Percentiles rank a stretch among this genome's conserved stretches.
Conservation (phyloP, 2,329 filamentous ascomycete genomes). For the Trichoderma sp. region DNA sequence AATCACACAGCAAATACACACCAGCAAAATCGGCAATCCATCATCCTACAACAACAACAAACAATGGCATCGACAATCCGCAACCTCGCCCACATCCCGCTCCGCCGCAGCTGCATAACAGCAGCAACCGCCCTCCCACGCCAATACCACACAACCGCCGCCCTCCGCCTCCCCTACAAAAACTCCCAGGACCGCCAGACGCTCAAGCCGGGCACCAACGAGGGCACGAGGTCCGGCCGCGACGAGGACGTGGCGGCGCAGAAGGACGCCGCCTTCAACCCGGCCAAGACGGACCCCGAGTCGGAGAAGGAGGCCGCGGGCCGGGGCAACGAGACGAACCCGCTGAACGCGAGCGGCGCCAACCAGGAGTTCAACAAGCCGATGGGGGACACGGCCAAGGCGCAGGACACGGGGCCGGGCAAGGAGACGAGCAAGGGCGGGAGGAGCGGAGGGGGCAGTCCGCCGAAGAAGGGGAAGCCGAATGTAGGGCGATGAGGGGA, state of each 20-base stretch:
- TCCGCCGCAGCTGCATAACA: slow-evolving; percentile 3
- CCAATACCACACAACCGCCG: slow-evolving; percentile 41
- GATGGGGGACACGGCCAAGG: slow-evolving; percentile 42
- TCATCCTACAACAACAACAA: neutral
- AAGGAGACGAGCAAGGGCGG: slow-evolving; percentile 42
- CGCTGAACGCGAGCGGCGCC: slow-evolving; percentile 50
- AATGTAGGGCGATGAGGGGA: neutral
- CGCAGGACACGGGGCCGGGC: slow-evolving; percentile 40
- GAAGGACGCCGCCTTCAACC: slow-evolving; percentile 68
- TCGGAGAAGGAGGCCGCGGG: slow-evolving; percentile 51
- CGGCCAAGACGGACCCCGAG: slow-evolving; percentile 68
- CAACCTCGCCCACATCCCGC: slow-evolving; percentile 28
- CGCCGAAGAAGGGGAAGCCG: slow-evolving; percentile 39
- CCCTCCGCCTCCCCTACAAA: slow-evolving; percentile 48
- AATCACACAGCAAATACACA: neutral
- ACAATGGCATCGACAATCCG: slow-evolving; percentile 32
- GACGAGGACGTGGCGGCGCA: slow-evolving; percentile 61
- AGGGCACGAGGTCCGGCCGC: slow-evolving; percentile 69
- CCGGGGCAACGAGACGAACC: slow-evolving; percentile 37
- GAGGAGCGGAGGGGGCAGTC: slow-evolving; percentile 39
- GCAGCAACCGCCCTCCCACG: slow-evolving; percentile 28
- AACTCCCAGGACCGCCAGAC: slow-evolving; percentile 60
- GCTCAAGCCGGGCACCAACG: slow-evolving; percentile 65
- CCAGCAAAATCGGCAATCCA: neutral
- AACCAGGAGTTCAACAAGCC: slow-evolving; percentile 49